phyloP scores from a whole-genome alignment of 169 alveolate species.

The Cryptosporidium sp. region DNA sequence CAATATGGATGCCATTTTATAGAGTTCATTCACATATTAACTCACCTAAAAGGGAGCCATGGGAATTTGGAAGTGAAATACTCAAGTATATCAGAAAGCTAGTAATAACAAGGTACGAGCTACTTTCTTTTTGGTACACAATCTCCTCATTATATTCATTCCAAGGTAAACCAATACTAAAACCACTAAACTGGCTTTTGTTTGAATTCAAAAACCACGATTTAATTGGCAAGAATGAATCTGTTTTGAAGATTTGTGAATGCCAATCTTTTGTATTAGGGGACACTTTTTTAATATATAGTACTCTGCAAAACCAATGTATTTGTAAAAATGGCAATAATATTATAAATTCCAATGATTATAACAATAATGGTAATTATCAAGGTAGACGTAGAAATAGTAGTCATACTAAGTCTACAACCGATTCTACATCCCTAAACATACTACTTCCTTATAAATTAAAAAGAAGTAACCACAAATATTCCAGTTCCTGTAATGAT shows the following conservation, averaged over 20 bases:
- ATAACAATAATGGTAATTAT: neutral
- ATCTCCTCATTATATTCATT: conserved; percentile 45
- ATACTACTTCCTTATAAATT: conserved; percentile 20
- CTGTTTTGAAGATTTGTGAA: conserved; percentile 30
- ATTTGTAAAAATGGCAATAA: neutral
- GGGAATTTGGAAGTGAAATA: conserved; percentile 53
- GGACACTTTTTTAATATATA: conserved; percentile 8
- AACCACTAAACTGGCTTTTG: conserved; percentile 39
- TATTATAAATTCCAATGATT: neutral
- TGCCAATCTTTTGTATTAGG: conserved; percentile 35
- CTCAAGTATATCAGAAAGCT: conserved; percentile 43
- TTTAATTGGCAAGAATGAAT: neutral
- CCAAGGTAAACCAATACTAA: conserved; percentile 64
- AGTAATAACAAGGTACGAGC: conserved; percentile 40
- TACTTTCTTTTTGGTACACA: conserved; percentile 75
- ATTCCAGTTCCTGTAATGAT: neutral
- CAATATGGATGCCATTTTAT: conserved; percentile 80
- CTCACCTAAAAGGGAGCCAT: conserved; percentile 74
- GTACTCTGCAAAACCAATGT: conserved; percentile 38
- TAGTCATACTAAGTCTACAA: neutral
- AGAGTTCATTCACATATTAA: conserved; percentile 71
- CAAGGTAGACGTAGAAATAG: neutral
- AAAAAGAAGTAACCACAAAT: neutral
- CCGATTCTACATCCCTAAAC: neutral
- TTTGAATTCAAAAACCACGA: conserved; percentile 1